Conservation (phyloP, 148 eudicot genomes). For the Persicaria maculosa region DNA sequence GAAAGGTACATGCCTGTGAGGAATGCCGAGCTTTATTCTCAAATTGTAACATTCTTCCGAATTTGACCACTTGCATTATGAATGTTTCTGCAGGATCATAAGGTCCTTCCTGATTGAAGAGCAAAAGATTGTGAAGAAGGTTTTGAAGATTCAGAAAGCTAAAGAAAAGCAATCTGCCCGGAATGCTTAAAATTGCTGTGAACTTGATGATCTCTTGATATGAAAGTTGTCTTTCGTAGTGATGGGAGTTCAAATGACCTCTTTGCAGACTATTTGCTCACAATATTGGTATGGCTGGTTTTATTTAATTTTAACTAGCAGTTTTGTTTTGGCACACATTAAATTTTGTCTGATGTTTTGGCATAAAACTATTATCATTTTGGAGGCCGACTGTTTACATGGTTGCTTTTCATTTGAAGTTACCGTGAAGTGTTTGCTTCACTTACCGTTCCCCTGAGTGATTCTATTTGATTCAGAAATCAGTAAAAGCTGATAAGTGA, state of each 20-base stretch:
- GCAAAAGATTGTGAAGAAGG: constrained; percentile 14
- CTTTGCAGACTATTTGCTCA: not conserved
- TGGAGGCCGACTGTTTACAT: no score
- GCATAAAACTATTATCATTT: no score
- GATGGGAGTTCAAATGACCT: not conserved
- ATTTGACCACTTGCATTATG: not conserved
- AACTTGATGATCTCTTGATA: not conserved
- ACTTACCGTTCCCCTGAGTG: no score
- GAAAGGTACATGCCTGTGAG: constrained; percentile 31
- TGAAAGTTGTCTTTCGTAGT: constrained; percentile 2
- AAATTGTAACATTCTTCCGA: not conserved
- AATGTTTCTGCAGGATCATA: constrained; percentile 29
- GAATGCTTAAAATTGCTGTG: not conserved
- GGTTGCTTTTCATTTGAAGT: no score
- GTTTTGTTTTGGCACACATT: not conserved
- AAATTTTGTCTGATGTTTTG: not conserved
- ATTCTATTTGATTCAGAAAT: no score
- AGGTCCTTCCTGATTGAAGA: constrained; percentile 26
- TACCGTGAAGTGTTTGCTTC: no score
- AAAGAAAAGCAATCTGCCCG: constrained; percentile 1
- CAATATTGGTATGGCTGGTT: not conserved
- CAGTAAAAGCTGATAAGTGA: no score
- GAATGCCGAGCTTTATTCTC: not conserved
- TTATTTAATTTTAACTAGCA: not conserved
- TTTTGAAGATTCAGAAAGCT: constrained; percentile 8